Evolutionary conservation across 306 rosid species (phyloP), one percentile per base, ranked within the genome.

Genomic region (Arachis stenosperma): DNA sequence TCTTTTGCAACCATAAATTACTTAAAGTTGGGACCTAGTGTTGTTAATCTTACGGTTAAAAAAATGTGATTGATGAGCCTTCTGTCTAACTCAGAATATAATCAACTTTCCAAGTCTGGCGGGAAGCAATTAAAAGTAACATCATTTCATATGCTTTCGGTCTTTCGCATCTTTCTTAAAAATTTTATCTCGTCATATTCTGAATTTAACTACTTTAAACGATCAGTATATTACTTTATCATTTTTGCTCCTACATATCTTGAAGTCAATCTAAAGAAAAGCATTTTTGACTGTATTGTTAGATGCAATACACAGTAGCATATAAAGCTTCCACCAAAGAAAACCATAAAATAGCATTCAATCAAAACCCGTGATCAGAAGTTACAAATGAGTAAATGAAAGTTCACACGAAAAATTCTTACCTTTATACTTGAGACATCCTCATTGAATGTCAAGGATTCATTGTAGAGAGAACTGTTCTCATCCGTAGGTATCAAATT

Each of bases 341-440:
- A 69, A 69, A 73, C 12, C 73, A 73, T 44, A 48, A 65, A 17
- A 1, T n/a, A 71, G 17, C 69, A 30, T 46, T 66, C 8, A 60
- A 52, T 53, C 54, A 81, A 64, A 61, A 70, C 57, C 11, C 70
- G 42, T 10, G 17, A 75, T 14, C 71, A 43, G 27, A 22, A 22
- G 27, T 22, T 22, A 22, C 36, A 78, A 73, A 69, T 22, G 59
- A 27, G 46, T 60, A 63, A 58, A 61, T 61, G 9, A 33, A 80
- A 58, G 12, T 61, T 43, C 13, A 14, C 64, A 69, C 57, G 42
- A 6, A 48, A 72, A 78, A 40, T 61, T 42, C 80, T 75, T 75
- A 88, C 98, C 88, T 93, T 88, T 90, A 91, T 86, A 80, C 80
- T 81, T 44, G 89, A 78, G 83, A 52, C 84, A 69, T 88, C 97